These are phyloP conservation scores for Chaetomiaceae sp. DNA, from an alignment of 2,329 filamentous ascomycete species.

Conservation along the genomic window DNA sequence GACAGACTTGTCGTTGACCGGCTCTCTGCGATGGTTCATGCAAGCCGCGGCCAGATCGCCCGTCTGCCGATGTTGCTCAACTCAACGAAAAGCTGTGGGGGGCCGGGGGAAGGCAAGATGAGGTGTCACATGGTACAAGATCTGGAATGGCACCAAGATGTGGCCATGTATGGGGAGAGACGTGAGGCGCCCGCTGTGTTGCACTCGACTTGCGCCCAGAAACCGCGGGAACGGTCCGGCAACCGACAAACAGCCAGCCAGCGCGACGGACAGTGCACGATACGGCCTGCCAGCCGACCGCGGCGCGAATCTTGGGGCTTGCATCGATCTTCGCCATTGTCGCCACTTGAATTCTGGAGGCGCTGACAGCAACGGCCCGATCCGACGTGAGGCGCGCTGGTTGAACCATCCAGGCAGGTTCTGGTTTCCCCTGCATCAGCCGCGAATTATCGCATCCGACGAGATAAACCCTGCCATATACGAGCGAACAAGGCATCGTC, in stretches of 20 bases:
- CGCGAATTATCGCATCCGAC: conserved; percentile 6
- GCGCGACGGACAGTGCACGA: conserved; percentile 13
- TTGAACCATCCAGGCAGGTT: background rate
- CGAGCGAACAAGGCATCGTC: background rate
- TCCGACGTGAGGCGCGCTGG: conserved; percentile 12
- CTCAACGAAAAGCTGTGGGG: conserved; percentile 28
- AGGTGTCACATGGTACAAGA: conserved; percentile 50
- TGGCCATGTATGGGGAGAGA: conserved; percentile 29
- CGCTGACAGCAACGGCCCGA: conserved; percentile 18
- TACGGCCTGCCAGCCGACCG: conserved; percentile 4
- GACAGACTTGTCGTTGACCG: background rate
- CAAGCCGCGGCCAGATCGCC: conserved; percentile 22
- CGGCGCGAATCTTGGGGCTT: conserved; percentile 3
- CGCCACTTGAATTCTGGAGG: conserved; percentile 4
- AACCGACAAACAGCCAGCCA: conserved; percentile 13
- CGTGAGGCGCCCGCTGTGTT: conserved; percentile 29
- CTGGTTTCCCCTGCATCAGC: background rate
- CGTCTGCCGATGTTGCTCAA: conserved; percentile 19
- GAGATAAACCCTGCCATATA: background rate
- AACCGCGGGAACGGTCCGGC: conserved; percentile 18
- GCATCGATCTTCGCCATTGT: background rate
- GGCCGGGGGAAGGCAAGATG: conserved; percentile 29
- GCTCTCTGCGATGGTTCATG: conserved; percentile 12
- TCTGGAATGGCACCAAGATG: conserved; percentile 38
- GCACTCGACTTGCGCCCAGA: conserved; percentile 17